Evolutionary conservation across 2,329 filamentous ascomycete genomes (phyloP), one percentile per base, ranked within the genome.

Genomic region (Hymenoscyphus linearis): DNA sequence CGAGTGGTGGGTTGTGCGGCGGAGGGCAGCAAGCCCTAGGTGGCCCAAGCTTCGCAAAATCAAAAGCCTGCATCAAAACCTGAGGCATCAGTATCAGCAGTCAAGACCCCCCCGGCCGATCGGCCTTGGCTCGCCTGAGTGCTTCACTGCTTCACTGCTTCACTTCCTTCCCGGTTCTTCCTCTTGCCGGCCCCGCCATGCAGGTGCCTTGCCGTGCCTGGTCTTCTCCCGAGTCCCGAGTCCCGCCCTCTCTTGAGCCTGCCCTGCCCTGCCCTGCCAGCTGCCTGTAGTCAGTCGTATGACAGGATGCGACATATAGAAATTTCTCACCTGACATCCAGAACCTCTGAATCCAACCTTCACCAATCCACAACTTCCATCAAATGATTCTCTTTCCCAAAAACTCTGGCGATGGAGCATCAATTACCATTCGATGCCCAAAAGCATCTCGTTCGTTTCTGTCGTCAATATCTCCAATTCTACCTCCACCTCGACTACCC

Each of bases 391-490:
- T 50, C 44, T 50, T 50, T 50, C 27, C 52, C 13, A 62, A 18
- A 18, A 63, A 66, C 60, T 54, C 64, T 66, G 60, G 66, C 57
- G 35, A 70, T 71, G 69, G 66, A 67, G 64, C 62, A 52, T 50
- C 59, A 61, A 65, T 53, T 73, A 65, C 76, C 62, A 36, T 22
- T 52, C 18, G 55, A 53, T 55, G 65, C 62, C n/a, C 58, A 59
- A 68, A 67, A 72, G 67, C 71, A 76, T 52, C 71, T 81, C 56
- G 70, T 72, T 62, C 81, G 84, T 18, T 85, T 92, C 71, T 86
- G 84, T 66, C 82, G 83, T 64, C 92, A 96, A 72, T 96, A 91
- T 71, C 81, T 93, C 36, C 92, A 97, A 73, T 78, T 93, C 2
- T 85, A 93, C 54, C 76, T 79, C 0, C 73, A 79, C 7, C 77